A percentile compares a stretch with the other conserved stretches of the same genome.
These are phyloP conservation scores for Thelonectria olida DNA, from an alignment of 2,329 filamentous ascomycete species.

Conservation along the genomic window DNA sequence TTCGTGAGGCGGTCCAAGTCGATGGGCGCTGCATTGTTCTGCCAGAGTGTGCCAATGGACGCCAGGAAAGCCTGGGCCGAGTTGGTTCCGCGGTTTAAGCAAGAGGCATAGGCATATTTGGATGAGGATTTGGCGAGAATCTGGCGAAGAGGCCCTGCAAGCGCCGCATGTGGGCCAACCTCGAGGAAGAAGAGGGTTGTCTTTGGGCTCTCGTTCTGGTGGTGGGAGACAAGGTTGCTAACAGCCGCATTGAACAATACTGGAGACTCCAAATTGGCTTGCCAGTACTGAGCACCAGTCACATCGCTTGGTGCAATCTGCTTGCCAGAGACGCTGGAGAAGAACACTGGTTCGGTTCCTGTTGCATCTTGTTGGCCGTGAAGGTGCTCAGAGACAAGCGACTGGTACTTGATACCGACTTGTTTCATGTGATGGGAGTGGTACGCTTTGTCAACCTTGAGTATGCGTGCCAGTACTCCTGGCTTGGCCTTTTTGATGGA, in stretches of 20 bases:
- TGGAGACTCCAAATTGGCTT: slow-evolving; percentile 41
- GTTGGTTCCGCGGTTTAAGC: not conserved
- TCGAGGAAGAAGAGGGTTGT: slow-evolving; percentile 39
- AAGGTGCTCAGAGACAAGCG: no score
- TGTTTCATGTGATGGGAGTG: slow-evolving; percentile 51
- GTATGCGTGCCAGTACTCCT: slow-evolving; percentile 41
- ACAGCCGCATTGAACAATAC: slow-evolving; percentile 39
- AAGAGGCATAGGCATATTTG: not conserved
- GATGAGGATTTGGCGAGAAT: slow-evolving; percentile 23
- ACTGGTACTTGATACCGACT: slow-evolving; percentile 38
- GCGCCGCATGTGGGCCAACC: slow-evolving; percentile 39
- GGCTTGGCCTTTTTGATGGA: no score
- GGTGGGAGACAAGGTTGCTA: not conserved
- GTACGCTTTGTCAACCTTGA: slow-evolving; percentile 53
- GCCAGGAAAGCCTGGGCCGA: not conserved
- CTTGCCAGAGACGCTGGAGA: slow-evolving; percentile 44
- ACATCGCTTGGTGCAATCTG: slow-evolving; percentile 32
- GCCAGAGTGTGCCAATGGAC: slow-evolving; percentile 2
- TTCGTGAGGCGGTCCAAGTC: not conserved
- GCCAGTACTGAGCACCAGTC: slow-evolving; percentile 39
- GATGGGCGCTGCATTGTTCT: not conserved
- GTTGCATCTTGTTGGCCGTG: no score
- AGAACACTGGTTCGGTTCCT: no score
- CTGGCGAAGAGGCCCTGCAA: slow-evolving; percentile 37
- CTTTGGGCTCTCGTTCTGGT: no score